Conservation (phyloP, 306 rosid genomes). For the Vachellia collinsii region DNA sequence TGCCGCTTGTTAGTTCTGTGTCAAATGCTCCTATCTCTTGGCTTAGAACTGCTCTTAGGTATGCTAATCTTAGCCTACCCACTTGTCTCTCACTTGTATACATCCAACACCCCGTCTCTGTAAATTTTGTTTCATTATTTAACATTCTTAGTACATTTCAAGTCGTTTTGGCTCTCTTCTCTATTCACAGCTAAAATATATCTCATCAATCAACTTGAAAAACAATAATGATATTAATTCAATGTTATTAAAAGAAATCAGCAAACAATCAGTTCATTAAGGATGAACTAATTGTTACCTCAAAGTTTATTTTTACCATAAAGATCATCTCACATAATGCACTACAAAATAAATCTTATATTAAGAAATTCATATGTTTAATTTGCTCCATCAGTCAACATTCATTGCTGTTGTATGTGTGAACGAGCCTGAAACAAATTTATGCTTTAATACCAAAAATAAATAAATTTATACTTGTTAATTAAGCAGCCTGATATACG, state of each 20-base stretch:
- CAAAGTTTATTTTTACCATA: not conserved
- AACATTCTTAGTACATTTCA: not conserved
- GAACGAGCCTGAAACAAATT: not conserved
- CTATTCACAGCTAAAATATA: no score
- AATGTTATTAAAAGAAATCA: not conserved
- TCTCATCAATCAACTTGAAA: not conserved
- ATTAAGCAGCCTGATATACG: not conserved
- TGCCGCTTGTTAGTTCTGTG: conserved; percentile 74
- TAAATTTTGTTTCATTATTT: not conserved
- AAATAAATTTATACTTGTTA: no score
- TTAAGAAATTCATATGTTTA: not conserved
- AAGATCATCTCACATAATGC: not conserved
- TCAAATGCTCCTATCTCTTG: conserved; percentile 91
- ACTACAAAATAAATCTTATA: no score
- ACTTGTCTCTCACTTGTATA: conserved; percentile 85
- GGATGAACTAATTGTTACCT: not conserved
- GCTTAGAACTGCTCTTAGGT: conserved; percentile 67
- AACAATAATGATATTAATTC: not conserved
- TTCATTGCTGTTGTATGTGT: not conserved
- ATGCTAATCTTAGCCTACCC: conserved; percentile 63
- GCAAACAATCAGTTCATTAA: not conserved
- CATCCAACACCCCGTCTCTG: conserved; percentile 92
- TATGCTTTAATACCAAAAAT: no score
- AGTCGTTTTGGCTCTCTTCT: not conserved
- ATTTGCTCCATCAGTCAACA: not conserved